Base-by-base conservation (phyloP, 2,329 filamentous ascomycete species). In the Claviceps sorghi region DNA sequence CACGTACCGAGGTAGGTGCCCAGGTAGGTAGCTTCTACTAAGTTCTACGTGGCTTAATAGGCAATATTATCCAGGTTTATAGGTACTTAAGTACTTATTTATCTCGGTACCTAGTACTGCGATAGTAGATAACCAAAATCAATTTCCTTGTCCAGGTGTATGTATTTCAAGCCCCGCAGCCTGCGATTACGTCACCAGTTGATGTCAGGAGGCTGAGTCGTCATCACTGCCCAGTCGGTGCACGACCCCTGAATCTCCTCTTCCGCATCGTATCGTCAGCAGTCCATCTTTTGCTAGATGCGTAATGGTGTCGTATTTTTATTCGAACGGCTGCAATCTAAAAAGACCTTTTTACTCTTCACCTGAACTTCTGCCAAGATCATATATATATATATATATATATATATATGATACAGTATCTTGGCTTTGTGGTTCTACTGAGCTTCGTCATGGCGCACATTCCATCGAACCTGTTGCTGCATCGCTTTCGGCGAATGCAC, bases 381-480 rank as follows among this genome's bases (percentile, higher is more conserved):
- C n/a, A 26, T 3, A 13, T 3, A 8, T 4, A 19, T 29, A 7
- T 29, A 15, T 34, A 26, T 3, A 13, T 3, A 8, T 4, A 19
- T 29, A 7, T 29, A 15, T 34, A 45, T 11, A 46, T 46, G 29
- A 49, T 48, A 52, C 54, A 61, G 15, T 26, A 46, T n/a, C 21
- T 61, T 2, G 34, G 48, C 32, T 44, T 36, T 10, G 36, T 55
- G 15, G 42, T 56, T 41, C 17, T 58, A 19, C 44, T 54, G 50
- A 50, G 42, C 53, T 34, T 56, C 56, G 51, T 60, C 57, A 65
- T 65, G 62, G 60, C 60, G 45, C 58, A 64, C 49, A 57, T 62
- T 8, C 53, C 61, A 34, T 60, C 62, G 5, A 53, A 57, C 43
- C 46, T 51, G 30, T 54, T 62, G 7, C 51, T 64, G 22, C 21